Conservation (phyloP, 371 early-diverging fungal species). For the Lichtheimia ornata region DNA sequence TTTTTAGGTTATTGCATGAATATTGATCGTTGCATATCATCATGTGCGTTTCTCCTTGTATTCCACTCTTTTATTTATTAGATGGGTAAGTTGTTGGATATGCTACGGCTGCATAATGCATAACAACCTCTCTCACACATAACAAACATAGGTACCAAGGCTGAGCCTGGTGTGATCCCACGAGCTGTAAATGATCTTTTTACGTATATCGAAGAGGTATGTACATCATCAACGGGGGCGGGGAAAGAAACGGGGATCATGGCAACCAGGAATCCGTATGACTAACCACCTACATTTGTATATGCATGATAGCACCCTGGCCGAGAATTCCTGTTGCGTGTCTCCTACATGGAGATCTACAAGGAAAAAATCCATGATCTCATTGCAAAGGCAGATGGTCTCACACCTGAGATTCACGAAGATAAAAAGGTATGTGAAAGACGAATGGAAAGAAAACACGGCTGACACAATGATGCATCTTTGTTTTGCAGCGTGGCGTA, state of each 20-base stretch:
- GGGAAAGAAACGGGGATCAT: not conserved
- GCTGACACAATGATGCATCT: not conserved
- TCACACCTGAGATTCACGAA: conserved; percentile 18
- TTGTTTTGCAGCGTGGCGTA: conserved; percentile 67
- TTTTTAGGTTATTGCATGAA: not conserved
- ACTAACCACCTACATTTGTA: not conserved
- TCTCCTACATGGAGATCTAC: conserved; percentile 94
- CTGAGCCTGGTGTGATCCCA: conserved; percentile 63
- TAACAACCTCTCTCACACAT: no score
- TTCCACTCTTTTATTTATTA: conserved; percentile 6
- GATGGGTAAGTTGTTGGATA: conserved; percentile 30
- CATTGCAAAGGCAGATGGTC: conserved; percentile 35
- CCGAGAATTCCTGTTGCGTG: conserved; percentile 26
- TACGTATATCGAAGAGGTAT: conserved; percentile 48
- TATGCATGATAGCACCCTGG: conserved; percentile 13
- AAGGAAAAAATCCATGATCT: conserved; percentile 95
- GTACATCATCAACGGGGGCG: no score
- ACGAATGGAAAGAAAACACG: no score
- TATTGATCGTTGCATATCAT: no score
- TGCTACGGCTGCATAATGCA: no score
- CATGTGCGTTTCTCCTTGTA: no score
- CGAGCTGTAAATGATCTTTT: conserved; percentile 61
- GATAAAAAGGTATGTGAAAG: conserved; percentile 20
- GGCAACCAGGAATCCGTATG: not conserved
- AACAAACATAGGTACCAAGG: conserved; percentile 40